Conservation (phyloP, 495 filamentous ascomycete species). For the Aspergillus heteromorphus region DNA sequence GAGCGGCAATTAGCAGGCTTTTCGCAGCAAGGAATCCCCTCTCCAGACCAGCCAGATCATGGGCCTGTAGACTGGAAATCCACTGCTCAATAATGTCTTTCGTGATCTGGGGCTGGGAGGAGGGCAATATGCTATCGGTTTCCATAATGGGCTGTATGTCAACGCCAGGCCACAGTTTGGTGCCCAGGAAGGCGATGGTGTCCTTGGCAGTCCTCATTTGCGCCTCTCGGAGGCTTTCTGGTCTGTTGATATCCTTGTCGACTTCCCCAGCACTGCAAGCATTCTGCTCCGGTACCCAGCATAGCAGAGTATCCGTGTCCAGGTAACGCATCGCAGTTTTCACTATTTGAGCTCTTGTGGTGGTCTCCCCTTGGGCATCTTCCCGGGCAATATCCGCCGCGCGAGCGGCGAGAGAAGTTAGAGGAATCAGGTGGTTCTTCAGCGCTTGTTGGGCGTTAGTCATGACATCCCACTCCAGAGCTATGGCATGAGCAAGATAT, state of each 20-base stretch:
- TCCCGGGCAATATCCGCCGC: conserved; percentile 71
- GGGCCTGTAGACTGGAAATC: conserved; percentile 62
- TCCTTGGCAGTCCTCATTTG: conserved; percentile 62
- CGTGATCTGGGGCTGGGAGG: conserved; percentile 62
- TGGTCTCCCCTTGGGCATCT: conserved; percentile 44
- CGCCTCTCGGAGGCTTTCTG: conserved; percentile 59
- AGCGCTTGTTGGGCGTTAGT: conserved; percentile 70
- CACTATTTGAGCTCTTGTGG: conserved; percentile 54
- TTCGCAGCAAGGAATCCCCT: conserved; percentile 78
- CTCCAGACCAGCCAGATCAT: conserved; percentile 85
- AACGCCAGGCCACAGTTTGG: conserved; percentile 79
- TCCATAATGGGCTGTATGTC: conserved; percentile 72
- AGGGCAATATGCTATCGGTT: conserved; percentile 63
- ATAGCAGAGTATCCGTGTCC: conserved; percentile 89
- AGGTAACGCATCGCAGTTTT: conserved; percentile 74
- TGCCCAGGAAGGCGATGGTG: conserved; percentile 64
- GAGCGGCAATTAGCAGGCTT: conserved; percentile 69
- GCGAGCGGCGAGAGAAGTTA: conserved; percentile 80
- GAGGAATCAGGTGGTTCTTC: conserved; percentile 74
- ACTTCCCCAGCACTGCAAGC: conserved; percentile 21
- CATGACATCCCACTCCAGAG: conserved; percentile 88
- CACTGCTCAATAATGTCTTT: conserved; percentile 71
- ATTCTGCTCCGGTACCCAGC: conserved; percentile 69
- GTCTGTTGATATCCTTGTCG: conserved; percentile 22
- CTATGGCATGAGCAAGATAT: conserved; percentile 78